Evolutionary conservation across 2,329 filamentous ascomycete species (phyloP).

Genomic region (Diplodia seriata): DNA sequence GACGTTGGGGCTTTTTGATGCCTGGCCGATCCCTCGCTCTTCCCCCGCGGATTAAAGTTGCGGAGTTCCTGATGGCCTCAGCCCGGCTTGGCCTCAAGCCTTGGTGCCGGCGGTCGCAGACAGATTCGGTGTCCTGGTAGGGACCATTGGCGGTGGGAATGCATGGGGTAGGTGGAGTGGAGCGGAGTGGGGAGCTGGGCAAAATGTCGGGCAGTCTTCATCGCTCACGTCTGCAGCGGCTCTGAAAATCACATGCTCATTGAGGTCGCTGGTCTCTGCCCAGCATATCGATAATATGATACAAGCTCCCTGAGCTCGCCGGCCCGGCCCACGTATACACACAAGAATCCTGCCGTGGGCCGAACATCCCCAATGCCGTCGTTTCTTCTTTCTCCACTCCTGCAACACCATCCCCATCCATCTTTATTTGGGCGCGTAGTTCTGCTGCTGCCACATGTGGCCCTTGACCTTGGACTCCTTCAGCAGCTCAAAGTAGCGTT

Average conservation of each 20-base stretch:
- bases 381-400: slow-evolving; percentile 9
- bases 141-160: slow-evolving; percentile 4
- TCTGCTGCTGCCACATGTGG: slow-evolving; percentile 70
- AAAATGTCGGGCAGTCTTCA: slow-evolving; percentile 18
- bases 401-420: not conserved
- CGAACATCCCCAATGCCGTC: not conserved
- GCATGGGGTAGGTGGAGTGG: not conserved
- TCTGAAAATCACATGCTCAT: slow-evolving; percentile 29
- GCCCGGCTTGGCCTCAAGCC: slow-evolving; percentile 25
- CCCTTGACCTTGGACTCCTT: slow-evolving; percentile 79
- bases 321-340: slow-evolving; percentile 18
- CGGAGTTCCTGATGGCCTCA: slow-evolving; percentile 7
- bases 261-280: slow-evolving; percentile 20
- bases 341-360: slow-evolving; percentile 6
- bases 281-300: slow-evolving; percentile 21
- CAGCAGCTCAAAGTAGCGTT: slow-evolving; percentile 79
- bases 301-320: slow-evolving; percentile 23
- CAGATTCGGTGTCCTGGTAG: slow-evolving; percentile 5
- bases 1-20: slow-evolving; percentile 5
- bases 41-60: slow-evolving; percentile 14
- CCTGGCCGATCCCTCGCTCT: slow-evolving; percentile 12
- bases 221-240: not conserved
- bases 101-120: slow-evolving; percentile 3
- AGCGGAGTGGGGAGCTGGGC: not conserved
- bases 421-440: slow-evolving; percentile 17